Evolutionary conservation across 306 rosid species (phyloP), one percentile per base, ranked within the genome.

Genomic region (Senna tora): DNA sequence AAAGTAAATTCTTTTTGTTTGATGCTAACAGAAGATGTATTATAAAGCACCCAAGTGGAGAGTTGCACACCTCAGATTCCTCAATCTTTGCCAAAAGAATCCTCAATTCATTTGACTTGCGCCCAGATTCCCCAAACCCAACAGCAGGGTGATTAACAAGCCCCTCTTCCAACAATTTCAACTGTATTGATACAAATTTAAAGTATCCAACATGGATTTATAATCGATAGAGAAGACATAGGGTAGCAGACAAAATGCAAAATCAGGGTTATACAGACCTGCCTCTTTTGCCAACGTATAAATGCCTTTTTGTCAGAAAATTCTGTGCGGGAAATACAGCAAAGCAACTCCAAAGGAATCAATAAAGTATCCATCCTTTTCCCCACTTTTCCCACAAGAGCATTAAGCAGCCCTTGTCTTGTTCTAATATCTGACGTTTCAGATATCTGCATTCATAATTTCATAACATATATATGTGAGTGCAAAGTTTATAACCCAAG

Each of bases 201-300:
- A 73, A 56, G 75, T 13, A 21, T 73, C 75, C 42, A 83, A 75
- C 39, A 38, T 69, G 73, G 64, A 77, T 42, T 50, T 39, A 53
- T 63, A 3, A 65, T 7, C 2, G 41, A 52, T 62, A 56, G 43
- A 49, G 54, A 71, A 57, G 71, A 71, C 58, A 70, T 3, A 57
- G 53, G 67, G 30, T 53, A 56, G 69, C 25, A 41, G 34, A 86
- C 6, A 70, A 71, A 39, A 65, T 53, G 56, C 21, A 22, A 34
- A 45, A 62, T 62, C 13, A 52, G 60, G 33, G 59, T 54, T 36
- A 38, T 32, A 86, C 84, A 52, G 74, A 94, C 99, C 97, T 91
- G 99, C 90, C 97, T 85, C 84, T 91, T 94, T 84, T 94, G 99
- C 99, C 99, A 94, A 59, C 87, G 84, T 61, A 94, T 83, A 84